These are phyloP conservation scores for Saturnispora silvae DNA, from an alignment of 805 yeast genomes.

Conservation along the genomic window DNA sequence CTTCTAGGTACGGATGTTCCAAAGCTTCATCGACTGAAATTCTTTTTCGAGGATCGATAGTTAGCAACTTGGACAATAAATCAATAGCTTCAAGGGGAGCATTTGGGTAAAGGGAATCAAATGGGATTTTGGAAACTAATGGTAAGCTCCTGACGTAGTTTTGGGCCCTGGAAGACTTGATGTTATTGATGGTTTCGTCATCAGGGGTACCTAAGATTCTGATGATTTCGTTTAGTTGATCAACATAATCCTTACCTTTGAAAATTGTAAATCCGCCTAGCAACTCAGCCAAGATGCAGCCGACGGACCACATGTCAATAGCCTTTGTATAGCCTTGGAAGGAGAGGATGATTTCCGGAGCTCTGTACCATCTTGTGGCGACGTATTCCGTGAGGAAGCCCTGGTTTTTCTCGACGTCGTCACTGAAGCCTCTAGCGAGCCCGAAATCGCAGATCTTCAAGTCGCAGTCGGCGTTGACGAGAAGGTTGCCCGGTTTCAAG, in stretches of 20 bases:
- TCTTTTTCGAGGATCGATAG: slow-evolving; percentile 79
- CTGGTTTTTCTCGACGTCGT: slow-evolving; percentile 71
- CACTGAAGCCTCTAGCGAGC: slow-evolving; percentile 81
- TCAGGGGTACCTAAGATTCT: slow-evolving; percentile 88
- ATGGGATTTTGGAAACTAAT: slow-evolving; percentile 70
- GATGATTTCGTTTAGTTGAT: slow-evolving; percentile 82
- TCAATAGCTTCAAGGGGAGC: slow-evolving; percentile 87
- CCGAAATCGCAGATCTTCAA: slow-evolving; percentile 95
- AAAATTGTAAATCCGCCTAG: slow-evolving; percentile 86
- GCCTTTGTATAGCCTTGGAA: slow-evolving; percentile 94
- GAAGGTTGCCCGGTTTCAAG: slow-evolving; percentile 84
- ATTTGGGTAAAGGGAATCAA: slow-evolving; percentile 57
- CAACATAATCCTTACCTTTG: slow-evolving; percentile 93
- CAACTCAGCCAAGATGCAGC: slow-evolving; percentile 91
- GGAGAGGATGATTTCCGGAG: slow-evolving; percentile 94
- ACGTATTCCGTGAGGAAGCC: slow-evolving; percentile 97
- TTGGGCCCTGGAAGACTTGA: slow-evolving; percentile 84
- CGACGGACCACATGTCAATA: slow-evolving; percentile 96
- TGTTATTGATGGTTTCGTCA: slow-evolving; percentile 52
- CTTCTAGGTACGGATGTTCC: slow-evolving; percentile 73
- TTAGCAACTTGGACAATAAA: slow-evolving; percentile 62
- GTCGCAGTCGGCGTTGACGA: slow-evolving; percentile 95
- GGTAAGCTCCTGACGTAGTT: slow-evolving; percentile 84
- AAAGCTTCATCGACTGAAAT: slow-evolving; percentile 84
- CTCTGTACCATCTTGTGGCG: slow-evolving; percentile 97